Percentiles rank a stretch among this genome's conserved stretches.
Conservation (phyloP, 208 protist genomes). For the Acanthamoeba castellanii region DNA sequence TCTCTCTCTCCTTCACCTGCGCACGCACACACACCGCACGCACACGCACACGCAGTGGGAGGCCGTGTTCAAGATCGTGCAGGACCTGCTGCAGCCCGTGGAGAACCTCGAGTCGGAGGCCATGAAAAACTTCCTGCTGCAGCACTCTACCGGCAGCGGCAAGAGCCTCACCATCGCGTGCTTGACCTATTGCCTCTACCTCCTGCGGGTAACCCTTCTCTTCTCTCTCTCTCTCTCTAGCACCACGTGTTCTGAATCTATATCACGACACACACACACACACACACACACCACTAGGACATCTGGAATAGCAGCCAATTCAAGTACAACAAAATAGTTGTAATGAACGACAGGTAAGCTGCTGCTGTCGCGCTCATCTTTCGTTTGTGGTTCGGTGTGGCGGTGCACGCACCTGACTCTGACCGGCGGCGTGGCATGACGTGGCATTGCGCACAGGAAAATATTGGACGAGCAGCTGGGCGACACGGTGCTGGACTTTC, state of each 20-base stretch:
- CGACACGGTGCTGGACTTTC: slow-evolving; percentile 58
- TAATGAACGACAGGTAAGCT: slow-evolving; percentile 66
- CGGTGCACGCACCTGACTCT: neutral
- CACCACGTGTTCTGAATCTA: neutral
- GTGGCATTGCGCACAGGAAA: neutral
- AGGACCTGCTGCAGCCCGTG: slow-evolving; percentile 50
- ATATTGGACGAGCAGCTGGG: slow-evolving; percentile 71
- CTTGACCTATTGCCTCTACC: slow-evolving; percentile 49
- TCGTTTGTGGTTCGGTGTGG: neutral
- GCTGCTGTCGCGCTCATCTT: neutral
- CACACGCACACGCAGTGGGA: neutral
- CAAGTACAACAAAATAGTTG: slow-evolving; percentile 66
- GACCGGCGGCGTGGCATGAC: neutral
- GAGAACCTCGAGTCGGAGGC: slow-evolving; percentile 18
- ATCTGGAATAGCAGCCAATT: slow-evolving; percentile 37
- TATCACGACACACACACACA: neutral
- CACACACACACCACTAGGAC: neutral
- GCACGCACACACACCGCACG: neutral
- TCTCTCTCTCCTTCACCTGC: neutral
- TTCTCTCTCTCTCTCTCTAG: neutral
- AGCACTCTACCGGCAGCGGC: slow-evolving; percentile 68
- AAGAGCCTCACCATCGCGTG: slow-evolving; percentile 74
- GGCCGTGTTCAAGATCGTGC: slow-evolving; percentile 59
- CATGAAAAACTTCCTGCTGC: slow-evolving; percentile 69
- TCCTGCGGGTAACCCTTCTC: slow-evolving; percentile 19